Base-by-base conservation (phyloP, 2,329 filamentous ascomycete species). In the Gnomoniopsis smithogilvyi region DNA sequence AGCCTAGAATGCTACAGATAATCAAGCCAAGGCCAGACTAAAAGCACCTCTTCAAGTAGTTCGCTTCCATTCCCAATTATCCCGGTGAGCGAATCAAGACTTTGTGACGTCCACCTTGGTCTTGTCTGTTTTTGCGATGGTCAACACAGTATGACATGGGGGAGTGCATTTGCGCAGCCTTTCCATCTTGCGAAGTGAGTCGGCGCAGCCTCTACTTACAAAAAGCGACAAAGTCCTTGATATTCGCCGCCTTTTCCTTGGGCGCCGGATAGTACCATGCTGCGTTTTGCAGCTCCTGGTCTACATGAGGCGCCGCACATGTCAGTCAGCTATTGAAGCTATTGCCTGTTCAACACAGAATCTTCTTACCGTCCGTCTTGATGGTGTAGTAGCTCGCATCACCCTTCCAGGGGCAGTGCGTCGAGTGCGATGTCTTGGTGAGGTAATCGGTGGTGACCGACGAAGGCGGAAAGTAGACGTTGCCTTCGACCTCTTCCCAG, bases 241-340 rank as follows among this genome's bases (percentile, higher is more conserved):
- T 82, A 54, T 75, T 69, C 33, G 77, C 76, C 48, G 76, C 78
- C 24, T 78, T 76, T 56, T 78, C 76, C 65, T 72, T 72, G 1
- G 82, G 77, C 46, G 76, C 67, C 2, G 81, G 76, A 62, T 86
- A 86, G 63, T 80, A 85, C 83, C 83, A 86, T 0, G 82, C 83
- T 2, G 79, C 81, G 61, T 86, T 81, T 38, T 77, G 71, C 21
- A 82, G 61, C 54, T 77, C 75, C 6, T 74, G 73, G 43, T 76
- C 80, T 78, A 58, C 10, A 53, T 41, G 2, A 38, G 19, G 60
- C 26, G 54, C 19, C n/a, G n/a, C 30, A 33, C 38, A 24, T 38
- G n/a, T 19, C 15, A 21, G 41, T 21, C 17, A 54, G 24, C 4
- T 30, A 30, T 8, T 8, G 8, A 30, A 30, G 26, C 36, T 41